phyloP scores from a whole-genome alignment of 345 rosid species.

The Euphorbia lathyris region DNA sequence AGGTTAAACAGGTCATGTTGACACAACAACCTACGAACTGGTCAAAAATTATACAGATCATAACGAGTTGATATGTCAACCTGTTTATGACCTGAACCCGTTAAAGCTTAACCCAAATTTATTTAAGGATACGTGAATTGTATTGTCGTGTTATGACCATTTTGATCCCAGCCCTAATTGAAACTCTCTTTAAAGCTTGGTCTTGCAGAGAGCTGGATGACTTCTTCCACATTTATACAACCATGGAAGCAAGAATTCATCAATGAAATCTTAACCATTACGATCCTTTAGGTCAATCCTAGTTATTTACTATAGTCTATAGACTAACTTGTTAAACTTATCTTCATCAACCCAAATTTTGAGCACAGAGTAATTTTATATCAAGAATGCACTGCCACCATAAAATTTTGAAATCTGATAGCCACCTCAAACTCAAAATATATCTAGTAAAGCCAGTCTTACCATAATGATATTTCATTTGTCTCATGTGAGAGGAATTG shows the following conservation, averaged over 20 bases:
- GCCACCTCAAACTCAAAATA: no score
- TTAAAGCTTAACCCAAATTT: no score
- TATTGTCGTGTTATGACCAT: no score
- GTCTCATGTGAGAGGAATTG: neutral
- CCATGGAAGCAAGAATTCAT: neutral
- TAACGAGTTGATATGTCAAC: no score
- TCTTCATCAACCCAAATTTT: neutral
- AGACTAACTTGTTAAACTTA: neutral
- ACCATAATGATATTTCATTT: neutral
- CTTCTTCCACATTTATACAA: neutral
- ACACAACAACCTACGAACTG: no score
- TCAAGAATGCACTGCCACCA: neutral
- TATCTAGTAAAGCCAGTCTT: no score
- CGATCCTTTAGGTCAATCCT: neutral
- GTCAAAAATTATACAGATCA: no score
- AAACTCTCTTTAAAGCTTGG: neutral
- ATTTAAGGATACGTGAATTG: no score
- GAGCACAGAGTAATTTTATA: neutral
- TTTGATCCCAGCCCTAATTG: no score
- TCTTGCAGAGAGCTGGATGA: neutral
- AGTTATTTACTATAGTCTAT: neutral
- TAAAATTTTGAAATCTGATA: neutral
- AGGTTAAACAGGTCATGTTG: no score
- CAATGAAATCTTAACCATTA: no score
- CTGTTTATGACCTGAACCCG: no score